Percentiles rank a stretch among this genome's conserved stretches.
Conservation (phyloP, 352 stramenopile species). For the Globisporangium perplexum region DNA sequence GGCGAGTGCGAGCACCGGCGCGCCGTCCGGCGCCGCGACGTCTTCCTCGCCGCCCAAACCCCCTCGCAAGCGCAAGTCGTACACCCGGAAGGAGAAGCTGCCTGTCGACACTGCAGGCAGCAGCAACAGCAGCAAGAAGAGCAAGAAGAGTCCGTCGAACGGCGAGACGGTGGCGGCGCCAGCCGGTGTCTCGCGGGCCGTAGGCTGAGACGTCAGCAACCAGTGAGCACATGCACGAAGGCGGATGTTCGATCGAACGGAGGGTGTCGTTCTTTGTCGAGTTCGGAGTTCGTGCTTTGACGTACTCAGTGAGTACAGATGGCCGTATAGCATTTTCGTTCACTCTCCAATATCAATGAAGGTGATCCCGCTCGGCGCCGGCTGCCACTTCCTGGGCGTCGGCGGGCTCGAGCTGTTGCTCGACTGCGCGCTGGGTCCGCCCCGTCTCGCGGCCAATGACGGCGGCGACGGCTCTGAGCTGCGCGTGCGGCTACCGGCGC, state of each 20-base stretch:
- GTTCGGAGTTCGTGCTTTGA: too few species aligned
- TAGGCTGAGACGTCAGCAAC: too few species aligned
- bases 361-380: conserved; percentile 16
- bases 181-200: too few species aligned
- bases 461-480: conserved; percentile 12
- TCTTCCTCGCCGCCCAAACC: conserved; percentile 18
- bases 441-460: background rate
- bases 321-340: too few species aligned
- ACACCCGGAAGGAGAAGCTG: conserved; percentile 57
- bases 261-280: too few species aligned
- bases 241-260: too few species aligned
- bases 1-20: background rate
- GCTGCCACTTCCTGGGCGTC: conserved; percentile 75
- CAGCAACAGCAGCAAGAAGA: conserved; percentile 36
- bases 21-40: background rate
- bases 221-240: too few species aligned
- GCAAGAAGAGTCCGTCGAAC: conserved; percentile 25
- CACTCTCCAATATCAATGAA: background rate
- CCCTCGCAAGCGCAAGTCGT: conserved; percentile 62
- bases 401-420: conserved; percentile 77
- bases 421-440: conserved; percentile 50
- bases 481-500: conserved; percentile 25
- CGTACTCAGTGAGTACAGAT: too few species aligned
- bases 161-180: too few species aligned
- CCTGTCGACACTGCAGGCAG: conserved; percentile 2